These are phyloP conservation scores for Fusarium armeniacum DNA, from an alignment of 2,329 filamentous ascomycete species.

Conservation along the genomic window DNA sequence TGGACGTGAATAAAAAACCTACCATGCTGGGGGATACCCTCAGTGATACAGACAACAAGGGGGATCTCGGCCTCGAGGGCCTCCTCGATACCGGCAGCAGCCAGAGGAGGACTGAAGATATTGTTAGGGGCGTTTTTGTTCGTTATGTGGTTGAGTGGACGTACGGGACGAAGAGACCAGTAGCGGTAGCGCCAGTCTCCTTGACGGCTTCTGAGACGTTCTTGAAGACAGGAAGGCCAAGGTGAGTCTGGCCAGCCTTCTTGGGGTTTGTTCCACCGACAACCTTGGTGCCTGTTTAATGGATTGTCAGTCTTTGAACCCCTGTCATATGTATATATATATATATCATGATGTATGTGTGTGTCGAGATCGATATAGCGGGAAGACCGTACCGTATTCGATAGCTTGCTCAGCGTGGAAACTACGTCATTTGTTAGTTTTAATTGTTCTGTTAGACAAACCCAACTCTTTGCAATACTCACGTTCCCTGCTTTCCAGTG, in stretches of 20 bases:
- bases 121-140: constrained; percentile 29
- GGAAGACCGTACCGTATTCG: constrained; percentile 83
- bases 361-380: constrained; percentile 38
- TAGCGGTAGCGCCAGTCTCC: constrained; percentile 90
- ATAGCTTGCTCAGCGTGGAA: constrained; percentile 99
- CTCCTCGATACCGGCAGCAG: constrained; percentile 96
- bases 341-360: constrained; percentile 48
- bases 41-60: constrained; percentile 96
- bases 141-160: constrained; percentile 40
- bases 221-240: constrained; percentile 92
- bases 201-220: constrained; percentile 90
- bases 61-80: constrained; percentile 93
- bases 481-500: constrained; percentile 97
- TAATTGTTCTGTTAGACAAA: not conserved
- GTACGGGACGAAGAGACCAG: constrained; percentile 96
- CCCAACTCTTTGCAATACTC: constrained; percentile 57
- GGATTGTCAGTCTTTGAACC: constrained; percentile 47
- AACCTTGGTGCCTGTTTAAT: constrained; percentile 84
- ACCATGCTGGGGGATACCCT: constrained; percentile 98
- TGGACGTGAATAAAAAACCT: constrained; percentile 54
- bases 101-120: constrained; percentile 81
- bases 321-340: constrained; percentile 50
- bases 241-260: constrained; percentile 92
- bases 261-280: constrained; percentile 99
- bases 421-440: constrained; percentile 62